A percentile compares a stretch with the other conserved stretches of the same genome.
Conservation (phyloP, 2,329 filamentous ascomycete species). For the Fusarium equiseti region DNA sequence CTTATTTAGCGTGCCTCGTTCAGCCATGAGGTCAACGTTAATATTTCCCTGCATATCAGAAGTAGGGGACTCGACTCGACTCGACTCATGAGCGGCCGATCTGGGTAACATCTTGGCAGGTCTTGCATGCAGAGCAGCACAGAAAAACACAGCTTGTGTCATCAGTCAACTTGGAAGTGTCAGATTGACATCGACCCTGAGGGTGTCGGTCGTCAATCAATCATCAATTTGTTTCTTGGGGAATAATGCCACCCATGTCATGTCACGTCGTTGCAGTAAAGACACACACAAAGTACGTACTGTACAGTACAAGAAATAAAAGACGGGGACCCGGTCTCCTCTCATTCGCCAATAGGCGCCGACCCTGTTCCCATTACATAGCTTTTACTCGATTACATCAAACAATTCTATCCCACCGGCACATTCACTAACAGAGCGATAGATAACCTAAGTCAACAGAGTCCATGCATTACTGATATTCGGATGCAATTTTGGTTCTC, state of each 20-base stretch:
- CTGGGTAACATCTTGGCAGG: constrained; percentile 24
- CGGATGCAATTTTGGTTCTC: constrained; percentile 24
- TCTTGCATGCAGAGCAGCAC: constrained; percentile 14
- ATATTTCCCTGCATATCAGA: constrained; percentile 31
- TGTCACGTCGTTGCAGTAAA: constrained; percentile 14
- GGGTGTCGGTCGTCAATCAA: constrained; percentile 7
- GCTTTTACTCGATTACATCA: constrained; percentile 49
- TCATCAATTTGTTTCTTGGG: background rate
- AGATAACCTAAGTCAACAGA: background rate
- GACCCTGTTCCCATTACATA: constrained; percentile 46
- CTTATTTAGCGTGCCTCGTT: constrained; percentile 23
- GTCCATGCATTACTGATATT: background rate
- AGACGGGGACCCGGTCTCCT: constrained; percentile 28
- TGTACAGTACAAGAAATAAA: background rate
- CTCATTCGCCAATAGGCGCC: constrained; percentile 47
- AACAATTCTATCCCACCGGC: constrained; percentile 19
- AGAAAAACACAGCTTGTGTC: background rate
- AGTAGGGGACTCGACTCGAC: constrained; percentile 21
- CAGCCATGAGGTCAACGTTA: constrained; percentile 33
- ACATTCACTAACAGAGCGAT: background rate
- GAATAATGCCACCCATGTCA: constrained; percentile 39
- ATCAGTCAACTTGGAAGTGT: constrained; percentile 7
- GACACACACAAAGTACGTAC: background rate
- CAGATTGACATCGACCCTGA: constrained; percentile 18
- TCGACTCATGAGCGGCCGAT: constrained; percentile 27